phyloP scores from a whole-genome alignment of 2,329 filamentous ascomycete species.

The Claviceps sorghi region DNA sequence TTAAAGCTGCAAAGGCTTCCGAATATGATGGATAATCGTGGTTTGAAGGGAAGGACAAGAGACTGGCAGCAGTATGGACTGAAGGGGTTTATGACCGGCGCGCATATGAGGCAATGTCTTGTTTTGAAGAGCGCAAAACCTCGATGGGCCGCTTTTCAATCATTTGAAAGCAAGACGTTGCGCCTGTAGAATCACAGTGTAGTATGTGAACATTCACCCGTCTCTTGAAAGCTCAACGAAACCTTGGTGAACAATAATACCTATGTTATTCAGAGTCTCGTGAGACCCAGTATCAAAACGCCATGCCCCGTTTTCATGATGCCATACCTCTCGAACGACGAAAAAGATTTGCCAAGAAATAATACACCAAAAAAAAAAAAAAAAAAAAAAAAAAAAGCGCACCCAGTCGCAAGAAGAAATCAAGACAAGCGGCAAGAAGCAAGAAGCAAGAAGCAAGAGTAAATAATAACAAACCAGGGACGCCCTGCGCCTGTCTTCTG shows the following conservation, averaged over 20 bases:
- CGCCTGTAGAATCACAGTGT: not conserved
- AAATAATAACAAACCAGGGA: not conserved
- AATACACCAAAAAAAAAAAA: not conserved
- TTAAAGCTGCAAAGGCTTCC: not conserved
- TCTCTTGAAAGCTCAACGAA: not conserved
- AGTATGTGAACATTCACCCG: not conserved
- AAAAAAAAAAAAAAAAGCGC: not conserved
- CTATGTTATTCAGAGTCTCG: not conserved
- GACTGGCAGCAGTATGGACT: not conserved
- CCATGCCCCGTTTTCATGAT: not conserved
- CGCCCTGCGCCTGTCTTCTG: not conserved
- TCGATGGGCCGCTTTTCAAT: not conserved
- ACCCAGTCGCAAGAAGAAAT: too few species aligned
- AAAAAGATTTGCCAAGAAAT: not conserved
- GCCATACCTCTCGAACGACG: not conserved
- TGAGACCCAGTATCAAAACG: not conserved
- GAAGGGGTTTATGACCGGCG: not conserved
- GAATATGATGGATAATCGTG: not conserved
- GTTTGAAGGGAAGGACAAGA: not conserved
- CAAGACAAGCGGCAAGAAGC: too few species aligned
- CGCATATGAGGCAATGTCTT: not conserved
- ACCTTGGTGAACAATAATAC: not conserved
- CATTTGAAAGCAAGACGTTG: not conserved
- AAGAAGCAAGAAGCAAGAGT: not conserved
- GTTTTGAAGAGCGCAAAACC: not conserved